Evolutionary conservation across 306 rosid species (phyloP).

Genomic region (Pyrus pyrifolia): DNA sequence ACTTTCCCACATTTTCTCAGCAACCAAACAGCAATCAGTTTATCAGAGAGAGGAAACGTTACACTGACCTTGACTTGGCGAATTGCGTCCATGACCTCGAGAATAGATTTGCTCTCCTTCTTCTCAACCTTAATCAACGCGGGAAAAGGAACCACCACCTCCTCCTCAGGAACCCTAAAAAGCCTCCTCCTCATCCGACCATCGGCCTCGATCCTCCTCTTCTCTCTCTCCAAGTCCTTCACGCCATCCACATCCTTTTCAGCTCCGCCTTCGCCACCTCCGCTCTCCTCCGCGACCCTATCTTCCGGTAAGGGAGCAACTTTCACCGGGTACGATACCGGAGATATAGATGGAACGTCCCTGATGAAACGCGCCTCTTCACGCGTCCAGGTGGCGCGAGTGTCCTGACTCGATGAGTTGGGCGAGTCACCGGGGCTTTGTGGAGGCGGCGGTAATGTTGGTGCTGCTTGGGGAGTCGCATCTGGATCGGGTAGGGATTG

Average conservation of each 20-base stretch:
- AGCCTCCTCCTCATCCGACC: constrained; percentile 31
- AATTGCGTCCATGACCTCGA: constrained; percentile 75
- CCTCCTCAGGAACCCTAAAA: constrained; percentile 46
- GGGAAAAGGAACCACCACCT: constrained; percentile 66
- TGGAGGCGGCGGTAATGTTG: constrained; percentile 21
- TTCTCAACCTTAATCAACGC: constrained; percentile 51
- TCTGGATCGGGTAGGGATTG: constrained; percentile 23
- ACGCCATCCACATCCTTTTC: constrained; percentile 4
- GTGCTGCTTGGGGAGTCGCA: constrained; percentile 6
- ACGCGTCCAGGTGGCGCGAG: constrained; percentile 44
- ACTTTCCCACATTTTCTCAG: not conserved
- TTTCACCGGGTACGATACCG: constrained; percentile 50
- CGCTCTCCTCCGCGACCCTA: constrained; percentile 16
- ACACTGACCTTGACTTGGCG: constrained; percentile 76
- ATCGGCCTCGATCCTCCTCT: constrained; percentile 40
- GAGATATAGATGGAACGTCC: constrained; percentile 47
- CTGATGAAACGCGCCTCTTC: constrained; percentile 67
- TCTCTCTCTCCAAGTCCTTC: constrained; percentile 38
- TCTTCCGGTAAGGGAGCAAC: constrained; percentile 88
- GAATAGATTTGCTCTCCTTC: constrained; percentile 54
- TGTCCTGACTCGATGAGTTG: constrained; percentile 17
- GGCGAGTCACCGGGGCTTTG: constrained; percentile 6
- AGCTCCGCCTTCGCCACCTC: not conserved
- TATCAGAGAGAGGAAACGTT: not conserved
- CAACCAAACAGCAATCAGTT: not conserved